Percentiles rank a stretch among this genome's conserved stretches.
These are phyloP conservation scores for Stachybotrys chlorohalonatus DNA, from an alignment of 2,329 filamentous ascomycete species.

Conservation along the genomic window DNA sequence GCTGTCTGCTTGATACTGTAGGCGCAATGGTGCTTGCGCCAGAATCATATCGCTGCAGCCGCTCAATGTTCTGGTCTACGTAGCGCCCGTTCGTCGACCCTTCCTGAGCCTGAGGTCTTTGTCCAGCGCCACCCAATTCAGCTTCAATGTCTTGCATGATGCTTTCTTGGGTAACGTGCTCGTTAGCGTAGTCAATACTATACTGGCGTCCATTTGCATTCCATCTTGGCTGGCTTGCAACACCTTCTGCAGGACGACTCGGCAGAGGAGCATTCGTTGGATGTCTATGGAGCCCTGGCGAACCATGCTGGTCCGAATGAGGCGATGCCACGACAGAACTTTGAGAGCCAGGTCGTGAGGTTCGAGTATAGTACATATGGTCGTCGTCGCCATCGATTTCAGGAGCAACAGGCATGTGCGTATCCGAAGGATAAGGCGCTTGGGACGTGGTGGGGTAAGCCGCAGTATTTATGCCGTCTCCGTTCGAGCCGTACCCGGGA, in stretches of 20 bases:
- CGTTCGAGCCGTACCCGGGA: conserved; percentile 28
- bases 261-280: conserved; percentile 52
- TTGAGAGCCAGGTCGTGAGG: conserved; percentile 40
- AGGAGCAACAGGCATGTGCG: conserved; percentile 44
- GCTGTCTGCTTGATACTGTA: conserved; percentile 12
- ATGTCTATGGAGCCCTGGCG: conserved; percentile 42
- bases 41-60: conserved; percentile 41
- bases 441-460: conserved; percentile 26
- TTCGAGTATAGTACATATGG: conserved; percentile 32
- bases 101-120: conserved; percentile 23
- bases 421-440: conserved; percentile 41
- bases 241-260: conserved; percentile 38
- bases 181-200: conserved; percentile 22
- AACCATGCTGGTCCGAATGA: conserved; percentile 28
- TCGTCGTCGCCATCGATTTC: conserved; percentile 39
- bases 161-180: conserved; percentile 37
- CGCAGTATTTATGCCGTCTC: conserved; percentile 25
- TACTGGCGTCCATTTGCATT: conserved; percentile 23
- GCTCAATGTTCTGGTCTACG: conserved; percentile 35
- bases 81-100: conserved; percentile 36
- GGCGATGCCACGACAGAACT: conserved; percentile 38
- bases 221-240: conserved; percentile 33
- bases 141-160: conserved; percentile 51
- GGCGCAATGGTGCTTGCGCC: conserved; percentile 33
- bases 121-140: conserved; percentile 31